These are phyloP conservation scores for Avicennia marina DNA, from an alignment of 257 asterid genomes.

Conservation along the genomic window DNA sequence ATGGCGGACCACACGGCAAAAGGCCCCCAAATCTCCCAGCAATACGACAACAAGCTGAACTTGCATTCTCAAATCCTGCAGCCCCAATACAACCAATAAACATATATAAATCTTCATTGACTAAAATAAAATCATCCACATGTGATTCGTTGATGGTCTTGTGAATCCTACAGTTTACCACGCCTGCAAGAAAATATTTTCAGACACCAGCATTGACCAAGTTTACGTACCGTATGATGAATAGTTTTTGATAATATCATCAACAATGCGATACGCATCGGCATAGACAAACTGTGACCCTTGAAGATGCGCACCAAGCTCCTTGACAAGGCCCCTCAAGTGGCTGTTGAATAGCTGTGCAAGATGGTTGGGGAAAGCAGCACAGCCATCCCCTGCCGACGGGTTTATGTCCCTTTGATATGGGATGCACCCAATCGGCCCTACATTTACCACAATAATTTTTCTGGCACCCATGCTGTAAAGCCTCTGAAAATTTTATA, in stretches of 20 bases:
- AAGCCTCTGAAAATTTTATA: constrained; percentile 44
- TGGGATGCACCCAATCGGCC: constrained; percentile 88
- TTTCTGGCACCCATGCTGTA: constrained; percentile 56
- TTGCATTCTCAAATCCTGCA: constrained; percentile 53
- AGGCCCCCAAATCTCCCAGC: constrained; percentile 67
- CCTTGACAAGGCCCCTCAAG: constrained; percentile 33
- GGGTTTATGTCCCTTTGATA: constrained; percentile 59
- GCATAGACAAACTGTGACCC: constrained; percentile 62
- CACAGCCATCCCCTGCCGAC: constrained; percentile 46
- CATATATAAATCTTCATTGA: not conserved
- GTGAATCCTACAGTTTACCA: not conserved
- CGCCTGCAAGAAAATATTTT: too few relatives aligned
- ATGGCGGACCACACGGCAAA: constrained; percentile 63
- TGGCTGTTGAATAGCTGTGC: constrained; percentile 56
- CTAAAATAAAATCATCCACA: too few relatives aligned
- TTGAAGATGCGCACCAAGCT: constrained; percentile 31
- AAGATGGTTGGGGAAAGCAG: constrained; percentile 46
- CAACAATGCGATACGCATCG: constrained; percentile 50
- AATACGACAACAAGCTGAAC: constrained; percentile 55
- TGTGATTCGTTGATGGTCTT: not conserved
- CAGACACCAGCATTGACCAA: too few relatives aligned
- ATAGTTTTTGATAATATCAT: constrained; percentile 47
- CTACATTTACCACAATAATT: constrained; percentile 55
- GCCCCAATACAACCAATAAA: not conserved
- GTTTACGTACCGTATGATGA: constrained; percentile 35